Evolutionary conservation across 176 grass and related monocot genomes (phyloP).

Genomic region (Avena insularis): DNA sequence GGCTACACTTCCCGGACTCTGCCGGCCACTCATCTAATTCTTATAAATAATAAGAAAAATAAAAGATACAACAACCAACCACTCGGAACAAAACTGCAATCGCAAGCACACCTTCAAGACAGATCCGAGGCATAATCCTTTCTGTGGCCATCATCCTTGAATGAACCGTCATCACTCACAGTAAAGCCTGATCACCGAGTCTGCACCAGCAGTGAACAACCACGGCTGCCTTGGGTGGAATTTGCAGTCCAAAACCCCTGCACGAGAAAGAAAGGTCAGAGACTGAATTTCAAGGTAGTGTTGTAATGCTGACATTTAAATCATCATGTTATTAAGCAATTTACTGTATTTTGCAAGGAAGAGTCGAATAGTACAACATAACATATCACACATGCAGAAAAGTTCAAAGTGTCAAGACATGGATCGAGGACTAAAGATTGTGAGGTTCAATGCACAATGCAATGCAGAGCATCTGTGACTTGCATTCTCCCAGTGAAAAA

Average conservation of each 20-base stretch:
- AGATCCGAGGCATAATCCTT: neutral
- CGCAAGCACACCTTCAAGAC: neutral
- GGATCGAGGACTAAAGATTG: neutral
- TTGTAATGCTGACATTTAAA: no score
- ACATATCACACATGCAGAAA: neutral
- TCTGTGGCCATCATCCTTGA: neutral
- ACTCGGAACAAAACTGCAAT: neutral
- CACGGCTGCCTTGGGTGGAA: constrained; percentile 93
- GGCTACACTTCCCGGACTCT: neutral
- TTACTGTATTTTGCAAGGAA: neutral
- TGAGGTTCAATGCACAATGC: neutral
- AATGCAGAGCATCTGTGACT: neutral
- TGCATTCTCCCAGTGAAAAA: neutral
- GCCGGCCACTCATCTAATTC: neutral
- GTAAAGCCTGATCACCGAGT: constrained; percentile 79
- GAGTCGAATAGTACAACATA: neutral
- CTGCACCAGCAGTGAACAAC: constrained; percentile 91
- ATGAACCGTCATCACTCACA: constrained; percentile 54
- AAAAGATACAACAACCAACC: neutral
- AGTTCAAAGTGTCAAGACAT: neutral
- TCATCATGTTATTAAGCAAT: neutral
- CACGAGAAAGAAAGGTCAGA: constrained; percentile 30
- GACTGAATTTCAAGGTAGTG: neutral
- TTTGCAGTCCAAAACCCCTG: constrained; percentile 91
- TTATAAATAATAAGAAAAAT: neutral